Percentiles rank a stretch among this genome's conserved stretches.
phyloP scores from a whole-genome alignment of 139 green algal species.

The Asterochloris sp. region DNA sequence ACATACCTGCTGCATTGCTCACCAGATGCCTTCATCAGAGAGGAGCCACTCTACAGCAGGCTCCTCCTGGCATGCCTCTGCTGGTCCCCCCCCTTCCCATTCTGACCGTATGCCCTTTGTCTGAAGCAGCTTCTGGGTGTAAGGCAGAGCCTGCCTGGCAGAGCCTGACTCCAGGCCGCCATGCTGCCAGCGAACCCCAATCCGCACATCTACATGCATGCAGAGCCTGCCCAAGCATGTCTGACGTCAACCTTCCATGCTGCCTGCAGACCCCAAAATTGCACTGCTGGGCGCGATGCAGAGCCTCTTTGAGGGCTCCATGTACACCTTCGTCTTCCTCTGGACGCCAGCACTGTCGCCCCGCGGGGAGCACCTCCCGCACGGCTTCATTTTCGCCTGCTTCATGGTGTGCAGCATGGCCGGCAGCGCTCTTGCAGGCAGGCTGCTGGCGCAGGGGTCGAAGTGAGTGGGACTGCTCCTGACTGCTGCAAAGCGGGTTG shows the following conservation, averaged over 20 bases:
- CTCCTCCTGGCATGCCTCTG: too few species aligned
- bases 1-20: too few species aligned
- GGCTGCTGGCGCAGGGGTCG: constrained; percentile 36
- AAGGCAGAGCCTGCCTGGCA: too few species aligned
- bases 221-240: constrained; percentile 20
- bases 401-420: constrained; percentile 96
- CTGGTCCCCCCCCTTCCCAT: too few species aligned
- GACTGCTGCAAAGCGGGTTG: too few species aligned
- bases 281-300: constrained; percentile 88
- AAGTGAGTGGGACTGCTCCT: constrained; percentile 20
- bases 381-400: constrained; percentile 94
- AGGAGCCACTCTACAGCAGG: too few species aligned
- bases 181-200: too few species aligned
- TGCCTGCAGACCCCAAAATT: constrained; percentile 63
- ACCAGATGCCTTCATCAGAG: too few species aligned
- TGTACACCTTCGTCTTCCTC: constrained; percentile 99
- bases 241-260: constrained; percentile 23
- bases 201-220: too few species aligned
- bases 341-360: constrained; percentile 91
- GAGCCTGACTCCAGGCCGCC: too few species aligned
- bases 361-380: constrained; percentile 82
- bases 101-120: too few species aligned
- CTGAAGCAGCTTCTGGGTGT: too few species aligned
- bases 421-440: constrained; percentile 63
- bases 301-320: constrained; percentile 90